Evolutionary conservation across 805 yeast species (phyloP).

Genomic region (Yarrowia sp.): DNA sequence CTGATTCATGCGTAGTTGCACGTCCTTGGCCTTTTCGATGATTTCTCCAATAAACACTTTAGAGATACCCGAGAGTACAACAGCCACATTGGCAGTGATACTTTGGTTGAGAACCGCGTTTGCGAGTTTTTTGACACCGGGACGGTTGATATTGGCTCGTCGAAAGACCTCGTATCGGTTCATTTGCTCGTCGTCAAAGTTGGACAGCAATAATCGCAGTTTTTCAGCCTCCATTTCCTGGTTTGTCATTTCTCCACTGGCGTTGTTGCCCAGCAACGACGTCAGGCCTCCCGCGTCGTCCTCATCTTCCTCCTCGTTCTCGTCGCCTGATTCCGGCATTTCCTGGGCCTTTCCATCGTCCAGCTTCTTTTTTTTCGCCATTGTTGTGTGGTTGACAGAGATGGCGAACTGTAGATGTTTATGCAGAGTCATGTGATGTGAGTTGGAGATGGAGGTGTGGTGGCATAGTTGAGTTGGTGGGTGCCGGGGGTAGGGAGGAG

Average conservation of each 20-base stretch:
- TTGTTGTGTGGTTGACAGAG: not conserved
- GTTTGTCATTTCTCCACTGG: conserved; percentile 18
- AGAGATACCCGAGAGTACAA: conserved; percentile 79
- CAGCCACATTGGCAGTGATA: conserved; percentile 74
- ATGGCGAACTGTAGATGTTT: not conserved
- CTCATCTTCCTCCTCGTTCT: conserved; percentile 25
- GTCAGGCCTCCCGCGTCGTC: conserved; percentile 16
- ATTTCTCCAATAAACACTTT: conserved; percentile 89
- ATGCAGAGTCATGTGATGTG: not conserved
- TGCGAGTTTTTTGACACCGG: conserved; percentile 77
- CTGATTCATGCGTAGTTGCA: conserved; percentile 53
- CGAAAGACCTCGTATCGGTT: conserved; percentile 83
- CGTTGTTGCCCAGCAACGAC: conserved; percentile 16
- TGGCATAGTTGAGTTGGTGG: not conserved
- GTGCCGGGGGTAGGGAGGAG: not conserved
- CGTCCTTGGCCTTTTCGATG: conserved; percentile 73
- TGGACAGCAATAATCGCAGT: conserved; percentile 57
- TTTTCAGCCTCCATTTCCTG: conserved; percentile 39
- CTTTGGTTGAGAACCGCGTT: conserved; percentile 76
- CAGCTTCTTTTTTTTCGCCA: conserved; percentile 16
- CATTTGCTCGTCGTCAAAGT: conserved; percentile 79
- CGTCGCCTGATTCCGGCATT: conserved; percentile 33
- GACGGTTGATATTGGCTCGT: conserved; percentile 68
- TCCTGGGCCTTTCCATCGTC: conserved; percentile 31
- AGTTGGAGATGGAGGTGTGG: not conserved